A percentile compares a stretch with the other conserved stretches of the same genome.
These are phyloP conservation scores for Vinca minor DNA, from an alignment of 257 asterid genomes.

Conservation along the genomic window DNA sequence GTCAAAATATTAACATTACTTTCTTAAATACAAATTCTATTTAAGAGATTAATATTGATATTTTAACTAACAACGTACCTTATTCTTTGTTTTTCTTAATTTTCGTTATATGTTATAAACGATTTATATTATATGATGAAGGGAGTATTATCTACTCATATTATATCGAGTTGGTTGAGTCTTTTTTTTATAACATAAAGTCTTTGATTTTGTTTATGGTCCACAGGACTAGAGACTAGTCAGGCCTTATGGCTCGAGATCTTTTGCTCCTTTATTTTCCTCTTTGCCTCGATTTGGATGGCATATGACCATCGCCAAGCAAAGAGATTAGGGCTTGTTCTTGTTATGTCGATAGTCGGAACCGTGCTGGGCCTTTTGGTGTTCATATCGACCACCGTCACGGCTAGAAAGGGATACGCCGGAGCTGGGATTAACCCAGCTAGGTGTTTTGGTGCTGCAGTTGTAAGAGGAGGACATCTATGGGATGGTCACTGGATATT, in stretches of 20 bases:
- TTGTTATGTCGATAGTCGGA: constrained; percentile 42
- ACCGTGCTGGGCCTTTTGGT: constrained; percentile 52
- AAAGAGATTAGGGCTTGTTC: constrained; percentile 32
- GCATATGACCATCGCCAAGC: constrained; percentile 71
- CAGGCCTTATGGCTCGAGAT: constrained; percentile 68
- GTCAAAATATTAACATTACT: too few species aligned
- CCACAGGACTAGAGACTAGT: constrained; percentile 41
- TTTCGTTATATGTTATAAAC: too few species aligned
- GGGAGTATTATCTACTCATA: too few species aligned
- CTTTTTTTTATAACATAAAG: too few species aligned
- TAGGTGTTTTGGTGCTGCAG: constrained; percentile 61
- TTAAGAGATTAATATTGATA: too few species aligned
- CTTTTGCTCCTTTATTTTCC: constrained; percentile 48
- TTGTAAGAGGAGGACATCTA: constrained; percentile 66
- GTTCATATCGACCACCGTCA: constrained; percentile 50
- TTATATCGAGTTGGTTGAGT: too few species aligned
- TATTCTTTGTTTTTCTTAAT: too few species aligned
- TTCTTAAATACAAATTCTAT: too few species aligned
- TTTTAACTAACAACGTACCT: too few species aligned
- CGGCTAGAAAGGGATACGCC: constrained; percentile 43
- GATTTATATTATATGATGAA: too few species aligned
- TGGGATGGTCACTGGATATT: constrained; percentile 80
- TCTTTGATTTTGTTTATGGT: too few species aligned
- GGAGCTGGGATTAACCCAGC: constrained; percentile 88
- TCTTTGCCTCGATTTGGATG: constrained; percentile 70